A percentile compares a stretch with the other conserved stretches of the same genome.
phyloP scores from a whole-genome alignment of 257 asterid genomes.

The Solanum sitiens region DNA sequence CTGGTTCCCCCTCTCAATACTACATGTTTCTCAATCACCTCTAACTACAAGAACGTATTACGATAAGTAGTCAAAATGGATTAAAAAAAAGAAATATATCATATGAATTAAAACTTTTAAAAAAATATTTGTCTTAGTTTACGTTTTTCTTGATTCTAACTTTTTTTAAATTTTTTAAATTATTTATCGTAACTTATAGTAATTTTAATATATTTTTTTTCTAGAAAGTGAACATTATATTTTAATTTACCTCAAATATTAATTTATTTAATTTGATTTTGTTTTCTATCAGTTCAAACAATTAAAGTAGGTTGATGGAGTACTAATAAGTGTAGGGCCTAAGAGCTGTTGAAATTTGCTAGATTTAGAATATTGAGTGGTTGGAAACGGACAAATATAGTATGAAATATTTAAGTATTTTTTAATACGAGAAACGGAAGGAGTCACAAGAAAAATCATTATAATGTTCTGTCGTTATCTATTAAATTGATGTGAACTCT shows the following conservation, averaged over 20 bases:
- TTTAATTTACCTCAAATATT: neutral
- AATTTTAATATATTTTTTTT: neutral
- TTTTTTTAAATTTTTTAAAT: neutral
- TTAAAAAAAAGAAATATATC: neutral
- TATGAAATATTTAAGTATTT: neutral
- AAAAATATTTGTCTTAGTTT: too few species aligned
- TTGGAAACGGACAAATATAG: neutral
- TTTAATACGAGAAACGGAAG: neutral
- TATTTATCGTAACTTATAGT: neutral
- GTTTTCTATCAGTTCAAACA: neutral
- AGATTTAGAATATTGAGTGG: neutral
- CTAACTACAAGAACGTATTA: too few species aligned
- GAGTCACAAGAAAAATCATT: neutral
- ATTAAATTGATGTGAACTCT: neutral
- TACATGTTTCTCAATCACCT: too few species aligned
- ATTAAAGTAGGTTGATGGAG: neutral
- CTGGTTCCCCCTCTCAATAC: too few species aligned
- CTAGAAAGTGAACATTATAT: neutral
- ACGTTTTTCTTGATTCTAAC: too few species aligned
- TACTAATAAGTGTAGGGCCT: neutral
- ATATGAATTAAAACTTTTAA: neutral
- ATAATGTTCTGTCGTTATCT: neutral
- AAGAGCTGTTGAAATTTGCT: neutral
- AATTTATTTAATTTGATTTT: neutral
- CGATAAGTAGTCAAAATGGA: neutral